phyloP scores from a whole-genome alignment of 78 protist species.

The Dictyostelium citrinum region DNA sequence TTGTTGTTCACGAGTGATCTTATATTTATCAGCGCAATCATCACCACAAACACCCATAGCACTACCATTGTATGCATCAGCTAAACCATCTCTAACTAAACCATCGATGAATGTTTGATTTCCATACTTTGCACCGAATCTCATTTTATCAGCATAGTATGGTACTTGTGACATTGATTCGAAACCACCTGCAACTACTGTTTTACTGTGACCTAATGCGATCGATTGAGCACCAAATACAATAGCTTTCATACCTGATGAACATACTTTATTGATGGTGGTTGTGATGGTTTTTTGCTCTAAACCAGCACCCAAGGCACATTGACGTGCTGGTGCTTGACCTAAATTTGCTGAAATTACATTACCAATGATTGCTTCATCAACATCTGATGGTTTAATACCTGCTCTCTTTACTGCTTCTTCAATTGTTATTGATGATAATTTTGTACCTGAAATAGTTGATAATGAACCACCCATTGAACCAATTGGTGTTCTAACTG shows the following conservation, averaged over 20 bases:
- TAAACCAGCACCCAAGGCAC: slow-evolving; percentile 87
- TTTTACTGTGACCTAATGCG: slow-evolving; percentile 84
- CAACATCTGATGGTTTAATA: slow-evolving; percentile 37
- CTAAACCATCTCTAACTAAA: slow-evolving; percentile 94
- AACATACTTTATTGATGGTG: slow-evolving; percentile 94
- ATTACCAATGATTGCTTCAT: slow-evolving; percentile 93
- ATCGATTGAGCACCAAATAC: slow-evolving; percentile 93
- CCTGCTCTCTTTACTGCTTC: slow-evolving; percentile 87
- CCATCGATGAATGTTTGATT: slow-evolving; percentile 83
- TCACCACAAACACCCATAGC: slow-evolving; percentile 97
- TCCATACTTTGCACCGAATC: slow-evolving; percentile 90
- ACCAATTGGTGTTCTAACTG: slow-evolving; percentile 95
- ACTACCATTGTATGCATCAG: slow-evolving; percentile 90
- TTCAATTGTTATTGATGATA: slow-evolving; percentile 89
- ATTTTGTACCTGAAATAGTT: slow-evolving; percentile 82
- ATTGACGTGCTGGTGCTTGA: slow-evolving; percentile 95
- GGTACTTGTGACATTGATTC: slow-evolving; percentile 98
- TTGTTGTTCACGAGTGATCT: slow-evolving; percentile 91
- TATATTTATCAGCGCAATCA: slow-evolving; percentile 81
- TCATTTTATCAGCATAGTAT: slow-evolving; percentile 82
- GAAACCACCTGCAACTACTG: slow-evolving; percentile 96
- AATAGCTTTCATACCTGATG: slow-evolving; percentile 98
- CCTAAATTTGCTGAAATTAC: slow-evolving; percentile 85
- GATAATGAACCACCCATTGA: slow-evolving; percentile 82
- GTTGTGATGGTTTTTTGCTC: slow-evolving; percentile 61